phyloP scores from a whole-genome alignment of 306 rosid species.

The Senna siamea region DNA sequence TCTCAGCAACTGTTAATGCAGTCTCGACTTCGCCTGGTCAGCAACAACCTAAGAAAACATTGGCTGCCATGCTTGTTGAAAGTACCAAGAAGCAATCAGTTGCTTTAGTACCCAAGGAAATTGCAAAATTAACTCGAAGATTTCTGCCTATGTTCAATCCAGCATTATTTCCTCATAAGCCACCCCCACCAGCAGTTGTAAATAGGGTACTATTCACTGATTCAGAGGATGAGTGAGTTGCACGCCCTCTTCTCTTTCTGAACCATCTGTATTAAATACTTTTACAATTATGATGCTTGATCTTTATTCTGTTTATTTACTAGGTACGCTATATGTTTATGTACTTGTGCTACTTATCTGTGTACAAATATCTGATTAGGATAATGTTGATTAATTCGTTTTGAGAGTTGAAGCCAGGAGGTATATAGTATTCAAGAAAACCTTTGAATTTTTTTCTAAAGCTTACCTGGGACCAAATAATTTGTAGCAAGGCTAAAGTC shows the following conservation, averaged over 20 bases:
- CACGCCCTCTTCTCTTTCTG: constrained; percentile 35
- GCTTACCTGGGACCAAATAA: not conserved
- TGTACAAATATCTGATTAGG: not conserved
- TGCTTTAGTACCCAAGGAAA: constrained; percentile 85
- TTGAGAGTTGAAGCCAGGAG: constrained; percentile 11
- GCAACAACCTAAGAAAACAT: constrained; percentile 76
- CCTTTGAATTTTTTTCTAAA: constrained; percentile 13
- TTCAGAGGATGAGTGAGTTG: constrained; percentile 93
- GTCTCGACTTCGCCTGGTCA: constrained; percentile 53
- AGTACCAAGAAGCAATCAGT: constrained; percentile 86
- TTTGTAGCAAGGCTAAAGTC: constrained; percentile 1
- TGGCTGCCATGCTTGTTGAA: constrained; percentile 90
- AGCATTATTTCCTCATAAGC: constrained; percentile 84
- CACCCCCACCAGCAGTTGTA: constrained; percentile 76
- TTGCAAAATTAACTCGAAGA: constrained; percentile 69
- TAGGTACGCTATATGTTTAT: not conserved
- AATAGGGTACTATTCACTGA: constrained; percentile 89
- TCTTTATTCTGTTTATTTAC: constrained; percentile 20
- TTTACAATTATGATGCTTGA: constrained; percentile 25
- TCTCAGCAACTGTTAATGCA: constrained; percentile 44
- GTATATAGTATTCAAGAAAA: constrained; percentile 4
- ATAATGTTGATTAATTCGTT: not conserved
- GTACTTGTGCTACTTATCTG: not conserved
- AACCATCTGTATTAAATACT: constrained; percentile 29
- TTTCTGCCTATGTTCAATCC: constrained; percentile 82